Conservation (phyloP, 768 basidiomycete species). For the Suillus fuscotomentosus region DNA sequence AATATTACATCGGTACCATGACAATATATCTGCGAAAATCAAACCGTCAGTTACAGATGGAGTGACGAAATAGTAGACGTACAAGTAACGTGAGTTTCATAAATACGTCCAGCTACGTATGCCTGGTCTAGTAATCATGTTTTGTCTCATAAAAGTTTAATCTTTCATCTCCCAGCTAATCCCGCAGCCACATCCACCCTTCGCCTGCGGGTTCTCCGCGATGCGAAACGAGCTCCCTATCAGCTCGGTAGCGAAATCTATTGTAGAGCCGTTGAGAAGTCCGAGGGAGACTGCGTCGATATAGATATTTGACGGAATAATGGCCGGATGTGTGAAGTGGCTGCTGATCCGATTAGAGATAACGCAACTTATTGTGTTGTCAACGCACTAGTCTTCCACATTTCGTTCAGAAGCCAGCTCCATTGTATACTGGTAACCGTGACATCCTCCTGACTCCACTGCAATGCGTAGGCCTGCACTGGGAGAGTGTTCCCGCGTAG, state of each 20-base stretch:
- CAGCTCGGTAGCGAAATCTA: conserved; percentile 92
- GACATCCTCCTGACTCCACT: conserved; percentile 94
- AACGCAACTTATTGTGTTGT: background rate
- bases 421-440: conserved; percentile 97
- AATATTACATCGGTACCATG: background rate
- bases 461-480: conserved; percentile 73
- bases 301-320: conserved; percentile 73
- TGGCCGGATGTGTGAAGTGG: conserved; percentile 67
- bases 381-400: conserved; percentile 83
- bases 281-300: conserved; percentile 85
- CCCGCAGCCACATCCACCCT: conserved; percentile 94
- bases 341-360: conserved; percentile 32
- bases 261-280: conserved; percentile 82
- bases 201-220: conserved; percentile 84
- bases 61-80: background rate
- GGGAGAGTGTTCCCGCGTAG: conserved; percentile 59
- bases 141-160: background rate
- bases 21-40: background rate
- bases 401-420: conserved; percentile 62
- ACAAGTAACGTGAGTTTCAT: background rate
- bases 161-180: conserved; percentile 89
- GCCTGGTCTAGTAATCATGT: too few relatives aligned
- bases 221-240: conserved; percentile 91
- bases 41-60: background rate
- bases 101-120: background rate